A percentile compares a stretch with the other conserved stretches of the same genome.
Evolutionary conservation across 1,284 basidiomycete species (phyloP).

Genomic region (Microbotryum silenes-acaulis): DNA sequence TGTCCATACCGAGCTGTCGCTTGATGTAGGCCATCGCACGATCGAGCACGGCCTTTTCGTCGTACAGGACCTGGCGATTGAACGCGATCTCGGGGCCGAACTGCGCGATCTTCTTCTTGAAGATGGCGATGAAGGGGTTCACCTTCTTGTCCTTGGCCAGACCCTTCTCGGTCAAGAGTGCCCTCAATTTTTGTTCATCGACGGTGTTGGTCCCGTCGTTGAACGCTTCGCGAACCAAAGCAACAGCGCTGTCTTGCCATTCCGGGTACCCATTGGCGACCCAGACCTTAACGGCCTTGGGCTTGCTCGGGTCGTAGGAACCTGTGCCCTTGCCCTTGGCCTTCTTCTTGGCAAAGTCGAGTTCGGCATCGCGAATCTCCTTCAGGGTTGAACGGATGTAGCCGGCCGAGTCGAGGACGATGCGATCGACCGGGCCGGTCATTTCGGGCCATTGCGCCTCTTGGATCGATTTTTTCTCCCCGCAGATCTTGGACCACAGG

Average conservation of each 20-base stretch:
- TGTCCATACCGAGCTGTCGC: conserved; percentile 66
- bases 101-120: conserved; percentile 80
- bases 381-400: conserved; percentile 84
- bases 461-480: conserved; percentile 70
- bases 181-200: conserved; percentile 74
- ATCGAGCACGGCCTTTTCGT: conserved; percentile 67
- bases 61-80: conserved; percentile 78
- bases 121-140: conserved; percentile 87
- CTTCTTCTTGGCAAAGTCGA: conserved; percentile 58
- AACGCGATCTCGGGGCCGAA: conserved; percentile 74
- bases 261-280: conserved; percentile 85
- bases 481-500: conserved; percentile 69
- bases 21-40: conserved; percentile 75
- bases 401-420: conserved; percentile 58
- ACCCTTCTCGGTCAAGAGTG: conserved; percentile 62
- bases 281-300: conserved; percentile 79
- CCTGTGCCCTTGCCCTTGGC: conserved; percentile 48
- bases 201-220: conserved; percentile 56
- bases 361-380: conserved; percentile 83
- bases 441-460: conserved; percentile 65
- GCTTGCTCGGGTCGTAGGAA: conserved; percentile 69
- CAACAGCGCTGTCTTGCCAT: conserved; percentile 84
- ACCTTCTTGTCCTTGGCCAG: conserved; percentile 90
- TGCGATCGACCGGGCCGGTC: conserved; percentile 41
- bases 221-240: conserved; percentile 65